These are phyloP conservation scores for Vitis hybrid DNA, from an alignment of 177 flowering plant species.

Conservation along the genomic window DNA sequence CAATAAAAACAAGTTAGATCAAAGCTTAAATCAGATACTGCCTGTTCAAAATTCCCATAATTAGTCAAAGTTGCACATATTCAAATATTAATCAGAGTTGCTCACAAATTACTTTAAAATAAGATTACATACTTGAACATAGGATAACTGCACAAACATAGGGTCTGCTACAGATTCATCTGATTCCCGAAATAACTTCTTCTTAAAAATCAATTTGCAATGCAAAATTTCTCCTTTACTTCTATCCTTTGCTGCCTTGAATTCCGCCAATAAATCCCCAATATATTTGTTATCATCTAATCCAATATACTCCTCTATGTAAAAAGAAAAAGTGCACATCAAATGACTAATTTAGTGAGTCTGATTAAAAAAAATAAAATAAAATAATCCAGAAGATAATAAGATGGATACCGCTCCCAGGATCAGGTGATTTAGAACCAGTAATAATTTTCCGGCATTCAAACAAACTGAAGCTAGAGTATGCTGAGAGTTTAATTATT, in stretches of 20 bases:
- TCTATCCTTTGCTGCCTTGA: constrained; percentile 89
- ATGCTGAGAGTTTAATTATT: constrained; percentile 80
- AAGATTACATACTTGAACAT: constrained; percentile 75
- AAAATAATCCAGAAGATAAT: not conserved
- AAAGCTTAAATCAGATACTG: not conserved
- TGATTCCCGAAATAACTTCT: constrained; percentile 93
- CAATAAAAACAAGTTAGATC: constrained; percentile 9
- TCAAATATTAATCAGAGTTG: constrained; percentile 1
- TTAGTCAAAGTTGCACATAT: not conserved
- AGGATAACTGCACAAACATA: constrained; percentile 93
- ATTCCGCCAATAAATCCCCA: constrained; percentile 94
- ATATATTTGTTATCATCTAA: constrained; percentile 94
- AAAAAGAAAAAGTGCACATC: constrained; percentile 13
- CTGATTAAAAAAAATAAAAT: not conserved
- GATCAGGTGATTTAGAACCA: constrained; percentile 85
- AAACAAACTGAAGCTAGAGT: constrained; percentile 92
- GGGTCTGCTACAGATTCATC: constrained; percentile 92
- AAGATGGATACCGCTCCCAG: constrained; percentile 68
- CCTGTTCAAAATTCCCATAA: not conserved
- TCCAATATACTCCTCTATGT: constrained; percentile 86
- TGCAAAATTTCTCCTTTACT: constrained; percentile 97
- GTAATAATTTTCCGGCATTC: constrained; percentile 89
- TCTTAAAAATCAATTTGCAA: constrained; percentile 85
- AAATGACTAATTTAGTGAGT: not conserved
- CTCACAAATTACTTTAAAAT: not conserved